Percentiles rank a stretch among this genome's conserved stretches.
Evolutionary conservation across 495 filamentous ascomycete species (phyloP).

Genomic region (Neurospora cerealis): DNA sequence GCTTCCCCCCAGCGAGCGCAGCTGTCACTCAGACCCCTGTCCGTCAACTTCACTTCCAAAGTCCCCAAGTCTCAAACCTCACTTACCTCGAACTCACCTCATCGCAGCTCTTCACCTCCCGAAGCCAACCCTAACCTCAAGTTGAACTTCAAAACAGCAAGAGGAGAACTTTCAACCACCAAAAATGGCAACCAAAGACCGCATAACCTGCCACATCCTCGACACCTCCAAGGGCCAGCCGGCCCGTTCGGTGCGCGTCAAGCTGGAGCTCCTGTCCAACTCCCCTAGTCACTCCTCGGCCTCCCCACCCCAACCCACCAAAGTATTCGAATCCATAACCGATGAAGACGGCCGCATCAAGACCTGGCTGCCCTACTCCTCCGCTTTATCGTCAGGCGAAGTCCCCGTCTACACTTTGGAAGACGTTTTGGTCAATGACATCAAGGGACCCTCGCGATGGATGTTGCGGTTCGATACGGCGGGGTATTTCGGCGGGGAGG

Average conservation of each 20-base stretch:
- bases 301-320: conserved; percentile 32
- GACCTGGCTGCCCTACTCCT: conserved; percentile 54
- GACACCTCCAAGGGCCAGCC: conserved; percentile 51
- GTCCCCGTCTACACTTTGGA: conserved; percentile 42
- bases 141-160: not conserved
- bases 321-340: conserved; percentile 56
- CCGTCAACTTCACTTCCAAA: not conserved
- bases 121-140: not conserved
- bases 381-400: conserved; percentile 33
- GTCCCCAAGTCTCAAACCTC: not conserved
- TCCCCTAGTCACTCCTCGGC: conserved; percentile 24
- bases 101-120: not conserved
- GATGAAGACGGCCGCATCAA: conserved; percentile 81
- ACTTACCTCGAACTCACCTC: not conserved
- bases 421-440: conserved; percentile 27
- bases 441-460: conserved; percentile 42
- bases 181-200: conserved; percentile 28
- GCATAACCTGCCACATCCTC: conserved; percentile 54
- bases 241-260: conserved; percentile 71
- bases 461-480: conserved; percentile 69
- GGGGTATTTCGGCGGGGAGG: conserved; percentile 61
- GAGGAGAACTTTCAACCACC: not conserved
- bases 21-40: not conserved
- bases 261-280: conserved; percentile 52
- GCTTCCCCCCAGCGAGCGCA: not conserved